Base-by-base conservation (phyloP, 2,329 filamentous ascomycete species). In the Piedraia hortae region DNA sequence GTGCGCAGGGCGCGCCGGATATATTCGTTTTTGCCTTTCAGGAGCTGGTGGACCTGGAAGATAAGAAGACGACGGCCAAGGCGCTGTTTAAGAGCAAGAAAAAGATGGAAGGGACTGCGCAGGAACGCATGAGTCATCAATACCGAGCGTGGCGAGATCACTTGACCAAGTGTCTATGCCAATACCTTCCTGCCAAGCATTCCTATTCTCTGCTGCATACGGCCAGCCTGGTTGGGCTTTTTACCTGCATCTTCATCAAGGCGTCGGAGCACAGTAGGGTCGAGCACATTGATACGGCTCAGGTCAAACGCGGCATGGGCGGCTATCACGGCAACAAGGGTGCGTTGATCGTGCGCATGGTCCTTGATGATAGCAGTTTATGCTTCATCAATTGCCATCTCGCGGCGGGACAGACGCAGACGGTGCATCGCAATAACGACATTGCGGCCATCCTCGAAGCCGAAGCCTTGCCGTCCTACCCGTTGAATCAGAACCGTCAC, bases 311-410 rank as follows among this genome's bases (percentile, higher is more conserved):
- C 26, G 85, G 85, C 24, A 85, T 97, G 72, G 82, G 80, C 21
- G 85, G 85, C 10, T 51, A 82, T 30, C 77, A 93, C 40, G 85
- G 85, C 14, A 97, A 97, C 50, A 97, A 97, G 53, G 85, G 85
- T 29, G 85, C 80, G 10, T 62, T 93, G 16, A 59, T 89, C 16
- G 59, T 91, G 17, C 73, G 85, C n/a, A 90, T 97, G 46, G 59
- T 80, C 35, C 49, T 97, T 2, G 85, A 97, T 38, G 80, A 97
- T 44, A 85, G 70, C 22, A 91, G 82, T 2, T 47, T 97, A 16
- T 97, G 85, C 48, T 82, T 97, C 45, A 62, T 93, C 48, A 97
- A 97, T 41, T 97, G 85, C 42, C 85, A 97, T 59, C 53, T 97
- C 27, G 85, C 85, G 10, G 85, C 85, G 0, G 85, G 85, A 1